Evolutionary conservation across 371 early-diverging fungal genomes (phyloP).

Genomic region (Rhizopus stolonifer): DNA sequence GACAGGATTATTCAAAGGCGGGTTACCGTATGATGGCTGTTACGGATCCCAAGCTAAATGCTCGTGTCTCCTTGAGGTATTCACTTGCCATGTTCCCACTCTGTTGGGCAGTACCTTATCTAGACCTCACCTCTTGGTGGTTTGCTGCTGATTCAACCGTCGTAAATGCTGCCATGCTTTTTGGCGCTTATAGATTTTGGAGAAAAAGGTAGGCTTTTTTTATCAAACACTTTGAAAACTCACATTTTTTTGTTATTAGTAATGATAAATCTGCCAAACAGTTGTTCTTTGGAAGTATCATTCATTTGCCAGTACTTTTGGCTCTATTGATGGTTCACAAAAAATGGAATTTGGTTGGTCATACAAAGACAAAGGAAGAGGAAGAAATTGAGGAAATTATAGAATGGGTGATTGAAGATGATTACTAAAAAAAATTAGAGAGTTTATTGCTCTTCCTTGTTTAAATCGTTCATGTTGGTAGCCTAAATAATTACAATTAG

Average conservation of each 20-base stretch:
- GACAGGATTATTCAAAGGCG: constrained; percentile 94
- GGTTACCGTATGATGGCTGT: constrained; percentile 97
- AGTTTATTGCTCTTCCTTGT: constrained; percentile 40
- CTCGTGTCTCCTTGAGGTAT: constrained; percentile 85
- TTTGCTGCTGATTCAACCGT: constrained; percentile 77
- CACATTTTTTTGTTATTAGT: constrained; percentile 15
- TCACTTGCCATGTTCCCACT: constrained; percentile 85
- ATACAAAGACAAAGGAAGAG: constrained; percentile 2
- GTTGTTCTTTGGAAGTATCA: constrained; percentile 87
- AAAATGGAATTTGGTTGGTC: constrained; percentile 13
- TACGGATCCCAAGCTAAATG: constrained; percentile 84
- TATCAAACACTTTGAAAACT: neutral
- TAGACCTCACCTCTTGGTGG: constrained; percentile 80
- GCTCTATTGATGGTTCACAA: constrained; percentile 90
- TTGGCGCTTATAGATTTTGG: constrained; percentile 78
- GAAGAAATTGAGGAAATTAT: constrained; percentile 23
- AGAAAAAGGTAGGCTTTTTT: constrained; percentile 36
- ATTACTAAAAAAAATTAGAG: constrained; percentile 1
- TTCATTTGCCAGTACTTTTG: constrained; percentile 85
- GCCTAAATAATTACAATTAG: constrained; percentile 17
- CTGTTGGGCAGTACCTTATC: constrained; percentile 54
- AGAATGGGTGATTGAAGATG: constrained; percentile 24
- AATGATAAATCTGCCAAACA: constrained; percentile 82
- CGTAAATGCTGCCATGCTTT: constrained; percentile 73
- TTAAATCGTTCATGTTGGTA: constrained; percentile 51